Base-by-base conservation (phyloP, 2,329 filamentous ascomycete genomes). In the Botrytis fabae region DNA sequence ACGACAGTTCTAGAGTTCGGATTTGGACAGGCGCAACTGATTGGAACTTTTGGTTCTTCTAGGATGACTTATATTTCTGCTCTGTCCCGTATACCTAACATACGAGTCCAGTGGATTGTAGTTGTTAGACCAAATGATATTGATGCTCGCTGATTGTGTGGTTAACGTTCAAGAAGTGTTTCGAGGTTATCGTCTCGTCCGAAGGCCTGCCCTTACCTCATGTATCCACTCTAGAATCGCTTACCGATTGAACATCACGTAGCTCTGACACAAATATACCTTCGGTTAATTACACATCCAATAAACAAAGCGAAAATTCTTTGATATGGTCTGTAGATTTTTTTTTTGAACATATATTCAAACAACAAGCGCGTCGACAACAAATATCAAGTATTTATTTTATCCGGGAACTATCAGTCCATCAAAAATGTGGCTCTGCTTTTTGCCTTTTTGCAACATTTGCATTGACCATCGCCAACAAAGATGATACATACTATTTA, bases 331-430 rank as follows among this genome's bases (percentile, higher is more conserved):
- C 25, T 7, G 10, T n/a, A n/a, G n/a, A n/a, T n/a, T n/a, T n/a
- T n/a, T n/a, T 22, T 0, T 22, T 9, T 9, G 2, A 22, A 22
- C 20, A 46, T 22, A 10, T 10, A 10, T 10, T 22, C 0, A 46
- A 22, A 46, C 7, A 46, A 22, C 0, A n/a, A n/a, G n/a, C n/a
- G n/a, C 0, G 0, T 14, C 0, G 1, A 1, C 32, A 54, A 22
- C 28, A 35, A 61, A 38, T 14, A 61, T 40, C 38, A 28, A n/a
- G n/a, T n/a, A 25, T 9, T 25, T 1, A 10, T 25, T 25, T 25
- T 25, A 25, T 22, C 22, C 12, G 1, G 46, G 22, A 48, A 22
- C 8, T 20, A 20, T 46, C 44, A 46, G 20, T 46, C 44, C 16
- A 46, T 22, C 44, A 46, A 4, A 46, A 46, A 22, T 46, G 44